phyloP scores from a whole-genome alignment of 2,329 filamentous ascomycete genomes.

The Aureobasidium sp. region DNA sequence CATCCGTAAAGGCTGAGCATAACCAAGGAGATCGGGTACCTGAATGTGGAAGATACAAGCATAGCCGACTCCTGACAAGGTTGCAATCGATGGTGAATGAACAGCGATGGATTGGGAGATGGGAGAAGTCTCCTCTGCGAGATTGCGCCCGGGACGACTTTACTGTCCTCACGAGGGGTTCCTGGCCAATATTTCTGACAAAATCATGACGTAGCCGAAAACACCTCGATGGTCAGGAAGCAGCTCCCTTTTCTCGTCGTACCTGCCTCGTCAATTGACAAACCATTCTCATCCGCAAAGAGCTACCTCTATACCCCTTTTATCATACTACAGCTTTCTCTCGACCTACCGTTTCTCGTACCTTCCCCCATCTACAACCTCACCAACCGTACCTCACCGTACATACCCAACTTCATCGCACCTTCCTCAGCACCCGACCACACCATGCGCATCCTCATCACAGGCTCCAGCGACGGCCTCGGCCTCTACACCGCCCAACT shows the following conservation, averaged over 20 bases:
- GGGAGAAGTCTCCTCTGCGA: background rate
- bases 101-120: background rate
- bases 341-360: background rate
- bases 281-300: no score
- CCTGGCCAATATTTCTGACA: background rate
- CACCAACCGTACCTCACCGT: background rate
- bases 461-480: constrained; percentile 52
- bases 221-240: background rate
- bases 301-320: no score
- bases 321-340: background rate
- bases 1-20: no score
- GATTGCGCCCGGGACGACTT: constrained; percentile 1
- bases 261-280: background rate
- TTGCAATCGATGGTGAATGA: background rate
- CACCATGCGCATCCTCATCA: constrained; percentile 42
- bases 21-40: background rate
- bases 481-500: constrained; percentile 46
- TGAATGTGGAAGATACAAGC: background rate
- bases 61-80: background rate
- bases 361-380: background rate
- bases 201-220: background rate
- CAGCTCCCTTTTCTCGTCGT: background rate
- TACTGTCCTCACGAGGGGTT: background rate
- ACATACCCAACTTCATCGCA: background rate
- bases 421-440: no score